Percentiles rank a stretch among this genome's conserved stretches.
These are phyloP conservation scores for Cryptococcus hybrid DNA, from an alignment of 1,284 basidiomycete species.

Conservation along the genomic window DNA sequence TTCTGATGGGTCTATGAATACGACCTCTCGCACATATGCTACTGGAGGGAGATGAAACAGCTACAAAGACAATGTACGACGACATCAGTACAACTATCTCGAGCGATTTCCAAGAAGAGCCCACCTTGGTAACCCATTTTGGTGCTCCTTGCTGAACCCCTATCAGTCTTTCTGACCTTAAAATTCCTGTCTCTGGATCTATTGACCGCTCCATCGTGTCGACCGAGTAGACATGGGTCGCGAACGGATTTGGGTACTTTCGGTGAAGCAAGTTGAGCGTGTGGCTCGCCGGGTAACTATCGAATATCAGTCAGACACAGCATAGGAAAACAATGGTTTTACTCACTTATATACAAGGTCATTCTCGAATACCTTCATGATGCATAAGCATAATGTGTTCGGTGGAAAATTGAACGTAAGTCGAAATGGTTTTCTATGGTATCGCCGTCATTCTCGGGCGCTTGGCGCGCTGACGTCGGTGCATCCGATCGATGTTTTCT, in stretches of 20 bases:
- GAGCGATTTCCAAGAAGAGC: background rate
- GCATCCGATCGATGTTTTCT: background rate
- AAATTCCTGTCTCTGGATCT: slow-evolving; percentile 76
- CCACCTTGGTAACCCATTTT: slow-evolving; percentile 49
- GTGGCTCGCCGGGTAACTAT: slow-evolving; percentile 79
- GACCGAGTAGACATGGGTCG: slow-evolving; percentile 85
- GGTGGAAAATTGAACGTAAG: background rate
- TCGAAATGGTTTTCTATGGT: background rate
- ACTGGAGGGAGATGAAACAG: slow-evolving; percentile 60
- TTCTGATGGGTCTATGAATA: slow-evolving; percentile 72
- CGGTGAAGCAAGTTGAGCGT: slow-evolving; percentile 87
- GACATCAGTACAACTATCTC: background rate
- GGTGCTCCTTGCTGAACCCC: slow-evolving; percentile 51
- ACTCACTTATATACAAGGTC: slow-evolving; percentile 29
- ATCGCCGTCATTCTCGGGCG: background rate
- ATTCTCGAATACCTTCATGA: slow-evolving; percentile 31
- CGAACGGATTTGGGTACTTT: slow-evolving; percentile 93
- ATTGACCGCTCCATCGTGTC: slow-evolving; percentile 83
- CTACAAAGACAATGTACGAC: slow-evolving; percentile 11
- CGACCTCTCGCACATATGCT: slow-evolving; percentile 90
- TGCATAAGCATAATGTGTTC: background rate
- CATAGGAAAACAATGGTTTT: slow-evolving; percentile 2
- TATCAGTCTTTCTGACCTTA: slow-evolving; percentile 63
- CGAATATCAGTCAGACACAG: slow-evolving; percentile 7
- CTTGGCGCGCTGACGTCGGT: background rate